phyloP scores from a whole-genome alignment of 768 basidiomycete species.

The Inosperma sp. region DNA sequence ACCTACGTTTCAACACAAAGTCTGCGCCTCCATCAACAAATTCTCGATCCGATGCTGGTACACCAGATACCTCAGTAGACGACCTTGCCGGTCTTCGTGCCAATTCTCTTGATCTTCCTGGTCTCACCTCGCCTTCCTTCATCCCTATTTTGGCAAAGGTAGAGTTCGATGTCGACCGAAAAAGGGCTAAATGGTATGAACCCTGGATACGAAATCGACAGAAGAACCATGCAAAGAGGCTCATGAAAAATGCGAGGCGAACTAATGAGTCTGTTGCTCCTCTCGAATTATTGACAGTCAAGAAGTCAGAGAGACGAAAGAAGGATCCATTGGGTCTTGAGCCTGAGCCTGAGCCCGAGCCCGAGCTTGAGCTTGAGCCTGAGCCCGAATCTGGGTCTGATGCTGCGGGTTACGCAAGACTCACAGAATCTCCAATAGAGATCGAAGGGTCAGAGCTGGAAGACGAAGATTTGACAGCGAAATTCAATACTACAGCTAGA shows the following conservation, averaged over 20 bases:
- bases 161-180: constrained; percentile 88
- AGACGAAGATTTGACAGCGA: constrained; percentile 35
- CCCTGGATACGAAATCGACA: constrained; percentile 70
- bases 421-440: constrained; percentile 36
- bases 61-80: constrained; percentile 51
- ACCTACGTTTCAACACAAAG: constrained; percentile 43
- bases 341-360: constrained; percentile 16
- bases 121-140: constrained; percentile 56
- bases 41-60: constrained; percentile 43
- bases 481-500: constrained; percentile 31
- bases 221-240: constrained; percentile 56
- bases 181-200: constrained; percentile 81
- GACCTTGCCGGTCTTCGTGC: constrained; percentile 33
- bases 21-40: constrained; percentile 46
- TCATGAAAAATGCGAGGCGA: constrained; percentile 34
- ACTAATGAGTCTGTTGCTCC: constrained; percentile 29
- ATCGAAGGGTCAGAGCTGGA: constrained; percentile 31
- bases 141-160: constrained; percentile 89
- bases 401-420: constrained; percentile 32
- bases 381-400: too few relatives aligned
- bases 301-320: constrained; percentile 34
- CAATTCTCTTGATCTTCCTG: constrained; percentile 59
- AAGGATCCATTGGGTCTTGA: constrained; percentile 25
- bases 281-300: constrained; percentile 50
- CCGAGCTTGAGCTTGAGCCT: constrained; percentile 17